Evolutionary conservation across 495 filamentous ascomycete genomes (phyloP).

Genomic region (Penicillium angulare): DNA sequence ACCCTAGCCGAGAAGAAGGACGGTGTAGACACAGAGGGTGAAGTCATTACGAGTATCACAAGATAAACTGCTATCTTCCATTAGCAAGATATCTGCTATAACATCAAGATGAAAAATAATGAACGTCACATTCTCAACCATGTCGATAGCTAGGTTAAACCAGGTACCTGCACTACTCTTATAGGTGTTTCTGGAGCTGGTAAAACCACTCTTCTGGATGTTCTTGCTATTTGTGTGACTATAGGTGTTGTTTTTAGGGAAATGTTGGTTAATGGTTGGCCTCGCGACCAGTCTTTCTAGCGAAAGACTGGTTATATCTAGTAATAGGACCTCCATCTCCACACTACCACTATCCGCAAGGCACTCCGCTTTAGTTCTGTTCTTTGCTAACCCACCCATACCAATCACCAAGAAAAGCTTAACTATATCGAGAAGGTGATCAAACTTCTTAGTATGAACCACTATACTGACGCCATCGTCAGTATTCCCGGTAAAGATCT

Average conservation of each 20-base stretch:
- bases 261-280: conserved; percentile 51
- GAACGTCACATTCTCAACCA: conserved; percentile 58
- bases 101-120: conserved; percentile 59
- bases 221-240: conserved; percentile 51
- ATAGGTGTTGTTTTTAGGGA: conserved; percentile 52
- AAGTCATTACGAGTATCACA: conserved; percentile 25
- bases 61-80: conserved; percentile 61
- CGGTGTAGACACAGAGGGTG: too few relatives aligned
- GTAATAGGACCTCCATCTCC: conserved; percentile 86
- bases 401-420: conserved; percentile 41
- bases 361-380: conserved; percentile 80
- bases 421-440: conserved; percentile 52
- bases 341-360: conserved; percentile 81
- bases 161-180: conserved; percentile 63
- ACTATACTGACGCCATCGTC: conserved; percentile 42
- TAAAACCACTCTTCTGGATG: conserved; percentile 64
- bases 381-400: conserved; percentile 68
- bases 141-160: conserved; percentile 66
- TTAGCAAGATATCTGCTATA: conserved; percentile 71
- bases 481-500: conserved; percentile 54
- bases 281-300: conserved; percentile 73
- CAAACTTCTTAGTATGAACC: conserved; percentile 45
- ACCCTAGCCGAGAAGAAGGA: conserved; percentile 22
- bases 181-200: conserved; percentile 66
- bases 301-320: conserved; percentile 92